A percentile compares a stretch with the other conserved stretches of the same genome.
phyloP scores from a whole-genome alignment of 1,284 basidiomycete species.

The Malassezia vespertilionis region DNA sequence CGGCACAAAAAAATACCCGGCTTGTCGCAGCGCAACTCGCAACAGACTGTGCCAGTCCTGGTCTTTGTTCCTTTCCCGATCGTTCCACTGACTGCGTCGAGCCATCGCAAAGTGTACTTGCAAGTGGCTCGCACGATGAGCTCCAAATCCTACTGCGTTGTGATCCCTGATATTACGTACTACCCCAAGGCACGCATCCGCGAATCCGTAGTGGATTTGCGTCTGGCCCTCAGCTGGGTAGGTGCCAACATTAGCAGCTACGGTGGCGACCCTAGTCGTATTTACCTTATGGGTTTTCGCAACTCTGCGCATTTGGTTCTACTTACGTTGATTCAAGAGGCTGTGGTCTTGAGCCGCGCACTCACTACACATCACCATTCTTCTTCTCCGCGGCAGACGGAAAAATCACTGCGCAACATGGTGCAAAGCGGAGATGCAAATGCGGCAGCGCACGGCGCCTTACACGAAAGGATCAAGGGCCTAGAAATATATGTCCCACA shows the following conservation, averaged over 20 bases:
- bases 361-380: neutral
- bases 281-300: slow-evolving; percentile 48
- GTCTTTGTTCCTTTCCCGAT: slow-evolving; percentile 46
- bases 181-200: slow-evolving; percentile 43
- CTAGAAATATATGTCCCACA: slow-evolving; percentile 48
- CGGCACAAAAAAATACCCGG: neutral
- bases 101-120: slow-evolving; percentile 33
- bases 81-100: slow-evolving; percentile 27
- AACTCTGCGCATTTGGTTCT: slow-evolving; percentile 47
- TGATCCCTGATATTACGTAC: slow-evolving; percentile 47
- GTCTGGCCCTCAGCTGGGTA: slow-evolving; percentile 47
- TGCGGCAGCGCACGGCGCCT: neutral
- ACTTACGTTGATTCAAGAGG: slow-evolving; percentile 47
- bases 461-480: slow-evolving; percentile 16
- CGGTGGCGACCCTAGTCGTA: slow-evolving; percentile 45
- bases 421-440: too few species aligned
- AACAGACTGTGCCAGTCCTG: slow-evolving; percentile 38
- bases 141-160: slow-evolving; percentile 47
- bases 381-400: too few species aligned
- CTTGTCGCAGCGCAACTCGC: neutral
- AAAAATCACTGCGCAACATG: too few species aligned
- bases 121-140: slow-evolving; percentile 47
- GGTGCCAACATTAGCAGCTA: slow-evolving; percentile 37
- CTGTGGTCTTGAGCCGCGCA: slow-evolving; percentile 41
- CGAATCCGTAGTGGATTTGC: slow-evolving; percentile 42